phyloP scores from a whole-genome alignment of 2,329 filamentous ascomycete genomes.

The Cercospora sojina region DNA sequence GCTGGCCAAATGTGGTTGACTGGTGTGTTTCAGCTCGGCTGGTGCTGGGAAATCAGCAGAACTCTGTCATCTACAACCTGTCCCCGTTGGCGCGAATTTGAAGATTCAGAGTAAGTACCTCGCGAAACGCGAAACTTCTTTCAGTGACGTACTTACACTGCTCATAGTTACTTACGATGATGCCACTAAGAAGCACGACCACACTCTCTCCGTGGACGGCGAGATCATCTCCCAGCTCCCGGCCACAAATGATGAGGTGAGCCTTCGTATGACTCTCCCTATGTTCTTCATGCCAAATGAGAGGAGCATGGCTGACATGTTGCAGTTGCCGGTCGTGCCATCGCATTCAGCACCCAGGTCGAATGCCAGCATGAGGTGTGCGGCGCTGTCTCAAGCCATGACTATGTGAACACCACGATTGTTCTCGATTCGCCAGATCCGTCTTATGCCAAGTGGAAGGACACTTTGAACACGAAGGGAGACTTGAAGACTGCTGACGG shows the following conservation, averaged over 20 bases:
- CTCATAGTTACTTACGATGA: background rate
- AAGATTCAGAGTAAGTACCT: background rate
- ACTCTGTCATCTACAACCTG: background rate
- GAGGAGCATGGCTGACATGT: background rate
- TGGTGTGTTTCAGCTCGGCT: slow-evolving; percentile 1
- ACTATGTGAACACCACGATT: background rate
- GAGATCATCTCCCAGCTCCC: background rate
- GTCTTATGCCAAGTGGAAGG: background rate
- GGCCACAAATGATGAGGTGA: background rate
- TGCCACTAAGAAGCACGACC: background rate
- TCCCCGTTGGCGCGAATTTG: background rate
- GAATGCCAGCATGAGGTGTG: slow-evolving; percentile 5
- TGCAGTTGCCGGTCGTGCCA: background rate
- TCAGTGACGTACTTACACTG: background rate
- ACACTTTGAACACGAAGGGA: background rate
- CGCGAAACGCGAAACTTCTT: background rate
- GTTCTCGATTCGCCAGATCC: background rate
- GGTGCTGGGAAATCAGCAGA: background rate
- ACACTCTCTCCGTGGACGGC: background rate
- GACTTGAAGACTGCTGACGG: background rate
- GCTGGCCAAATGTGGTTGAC: background rate
- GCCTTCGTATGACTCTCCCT: background rate
- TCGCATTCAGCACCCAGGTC: background rate
- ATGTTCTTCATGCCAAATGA: background rate
- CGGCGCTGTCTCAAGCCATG: background rate